These are phyloP conservation scores for Hyphopichia wangnamkhiaoensis DNA, from an alignment of 1,139 yeast genomes.

Conservation along the genomic window DNA sequence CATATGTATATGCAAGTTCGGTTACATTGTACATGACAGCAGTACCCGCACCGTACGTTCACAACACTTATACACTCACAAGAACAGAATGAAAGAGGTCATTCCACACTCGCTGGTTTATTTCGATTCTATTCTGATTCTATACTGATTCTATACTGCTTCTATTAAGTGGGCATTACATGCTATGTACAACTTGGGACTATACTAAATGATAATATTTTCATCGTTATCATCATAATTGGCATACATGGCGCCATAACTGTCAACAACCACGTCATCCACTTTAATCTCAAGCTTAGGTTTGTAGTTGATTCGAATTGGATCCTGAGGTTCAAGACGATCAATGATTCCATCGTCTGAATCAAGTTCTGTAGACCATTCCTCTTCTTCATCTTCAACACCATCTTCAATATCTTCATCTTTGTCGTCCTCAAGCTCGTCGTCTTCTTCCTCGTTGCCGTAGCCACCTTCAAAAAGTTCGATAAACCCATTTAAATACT, in stretches of 20 bases:
- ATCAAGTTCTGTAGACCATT: too few relatives aligned
- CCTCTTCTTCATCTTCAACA: neutral
- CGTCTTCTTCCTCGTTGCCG: conserved; percentile 7
- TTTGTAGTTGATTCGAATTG: neutral
- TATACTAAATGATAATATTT: neutral
- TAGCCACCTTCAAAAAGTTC: neutral
- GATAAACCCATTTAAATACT: conserved; percentile 5
- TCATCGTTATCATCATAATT: conserved; percentile 8
- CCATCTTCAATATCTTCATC: conserved; percentile 9
- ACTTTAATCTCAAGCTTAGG: neutral
- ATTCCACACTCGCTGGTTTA: too few relatives aligned
- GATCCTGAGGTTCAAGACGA: conserved; percentile 3
- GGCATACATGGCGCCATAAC: conserved; percentile 7
- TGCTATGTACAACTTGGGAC: neutral
- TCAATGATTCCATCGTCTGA: conserved; percentile 2
- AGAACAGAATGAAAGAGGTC: too few relatives aligned
- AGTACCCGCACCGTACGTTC: too few relatives aligned
- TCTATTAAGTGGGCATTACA: neutral
- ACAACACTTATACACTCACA: too few relatives aligned
- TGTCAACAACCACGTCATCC: neutral
- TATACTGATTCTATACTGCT: neutral
- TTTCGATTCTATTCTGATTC: too few relatives aligned
- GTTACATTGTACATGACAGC: too few relatives aligned
- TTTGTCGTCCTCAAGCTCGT: neutral
- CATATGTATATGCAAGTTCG: too few relatives aligned